Evolutionary conservation across 441 rosid species (phyloP).

Genomic region (Erodium moschatum): DNA sequence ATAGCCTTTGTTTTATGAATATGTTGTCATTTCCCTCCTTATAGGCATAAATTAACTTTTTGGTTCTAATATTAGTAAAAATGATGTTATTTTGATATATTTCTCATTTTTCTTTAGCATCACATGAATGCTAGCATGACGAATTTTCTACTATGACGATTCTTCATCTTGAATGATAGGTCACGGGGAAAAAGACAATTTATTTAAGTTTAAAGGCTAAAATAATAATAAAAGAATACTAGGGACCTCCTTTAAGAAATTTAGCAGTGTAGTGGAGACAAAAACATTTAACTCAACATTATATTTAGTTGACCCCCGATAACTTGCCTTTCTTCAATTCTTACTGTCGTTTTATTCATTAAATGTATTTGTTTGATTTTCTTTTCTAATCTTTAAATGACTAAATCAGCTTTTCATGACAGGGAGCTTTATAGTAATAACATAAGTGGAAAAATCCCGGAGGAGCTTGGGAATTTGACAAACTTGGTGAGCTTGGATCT

Average conservation of each 20-base stretch:
- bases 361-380: not conserved
- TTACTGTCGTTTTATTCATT: not conserved
- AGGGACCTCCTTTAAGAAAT: not conserved
- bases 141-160: not conserved
- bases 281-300: not conserved
- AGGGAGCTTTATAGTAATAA: constrained; percentile 91
- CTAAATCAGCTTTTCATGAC: constrained; percentile 18
- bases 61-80: too few species aligned
- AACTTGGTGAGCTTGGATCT: constrained; percentile 98
- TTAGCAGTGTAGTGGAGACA: not conserved
- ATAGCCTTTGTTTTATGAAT: too few species aligned
- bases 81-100: not conserved
- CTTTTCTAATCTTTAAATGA: not conserved
- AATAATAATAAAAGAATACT: not conserved
- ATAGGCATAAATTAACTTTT: too few species aligned
- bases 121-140: not conserved
- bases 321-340: not conserved
- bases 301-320: not conserved
- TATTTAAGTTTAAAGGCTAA: not conserved
- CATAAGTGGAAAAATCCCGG: constrained; percentile 74
- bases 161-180: not conserved
- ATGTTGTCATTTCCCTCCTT: too few species aligned
- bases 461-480: constrained; percentile 84
- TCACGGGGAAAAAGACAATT: not conserved
- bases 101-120: not conserved